These are phyloP conservation scores for Chlamydomonas asymmetrica DNA, from an alignment of 139 green algal genomes.

Conservation along the genomic window DNA sequence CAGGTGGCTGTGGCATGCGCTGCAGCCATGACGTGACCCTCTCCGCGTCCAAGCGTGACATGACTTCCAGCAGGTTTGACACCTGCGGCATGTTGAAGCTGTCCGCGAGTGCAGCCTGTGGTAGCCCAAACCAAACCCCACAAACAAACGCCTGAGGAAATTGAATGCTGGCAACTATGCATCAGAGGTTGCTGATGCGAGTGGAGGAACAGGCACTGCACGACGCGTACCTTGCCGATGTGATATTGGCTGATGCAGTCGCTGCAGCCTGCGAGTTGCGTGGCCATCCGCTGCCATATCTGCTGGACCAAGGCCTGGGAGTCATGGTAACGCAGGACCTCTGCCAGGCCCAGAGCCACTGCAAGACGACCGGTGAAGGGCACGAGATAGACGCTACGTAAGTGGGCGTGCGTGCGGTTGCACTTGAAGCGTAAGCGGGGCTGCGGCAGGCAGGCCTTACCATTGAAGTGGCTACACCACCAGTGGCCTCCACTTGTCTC, in stretches of 20 bases:
- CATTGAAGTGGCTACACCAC: no score
- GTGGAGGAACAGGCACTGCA: neutral
- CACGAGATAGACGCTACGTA: no score
- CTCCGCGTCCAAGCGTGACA: constrained; percentile 12
- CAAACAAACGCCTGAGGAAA: neutral
- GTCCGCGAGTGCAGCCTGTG: neutral
- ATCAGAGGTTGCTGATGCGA: neutral
- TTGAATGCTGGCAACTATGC: neutral
- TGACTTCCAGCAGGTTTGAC: neutral
- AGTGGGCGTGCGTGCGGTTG: no score
- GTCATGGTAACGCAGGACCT: constrained; percentile 12
- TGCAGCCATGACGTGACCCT: constrained; percentile 1
- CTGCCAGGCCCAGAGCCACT: constrained; percentile 1
- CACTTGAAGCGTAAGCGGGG: no score
- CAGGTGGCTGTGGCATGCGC: neutral
- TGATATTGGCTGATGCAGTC: constrained; percentile 12
- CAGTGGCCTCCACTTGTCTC: no score
- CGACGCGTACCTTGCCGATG: neutral
- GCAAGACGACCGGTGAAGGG: no score
- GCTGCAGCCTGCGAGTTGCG: neutral
- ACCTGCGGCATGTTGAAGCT: neutral
- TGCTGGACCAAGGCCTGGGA: neutral
- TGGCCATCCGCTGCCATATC: neutral
- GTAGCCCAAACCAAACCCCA: neutral
- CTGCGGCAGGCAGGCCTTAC: no score